Conservation (phyloP, 257 asterid species). For the Nicotiana sylvestris region DNA sequence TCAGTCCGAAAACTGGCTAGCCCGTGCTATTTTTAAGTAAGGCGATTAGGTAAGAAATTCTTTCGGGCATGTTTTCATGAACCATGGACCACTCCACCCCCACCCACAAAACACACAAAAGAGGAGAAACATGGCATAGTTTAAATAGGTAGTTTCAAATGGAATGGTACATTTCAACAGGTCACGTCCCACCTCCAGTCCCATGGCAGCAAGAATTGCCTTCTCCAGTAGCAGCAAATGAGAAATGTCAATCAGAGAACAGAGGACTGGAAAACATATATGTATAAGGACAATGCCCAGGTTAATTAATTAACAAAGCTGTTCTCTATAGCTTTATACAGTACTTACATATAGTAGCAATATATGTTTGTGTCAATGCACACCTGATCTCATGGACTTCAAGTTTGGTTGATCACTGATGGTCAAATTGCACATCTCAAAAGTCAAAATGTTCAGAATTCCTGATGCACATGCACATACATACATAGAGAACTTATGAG, state of each 20-base stretch:
- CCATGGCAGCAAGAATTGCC: too few species aligned
- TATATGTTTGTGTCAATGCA: background rate
- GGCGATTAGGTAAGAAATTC: too few species aligned
- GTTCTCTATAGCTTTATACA: conserved; percentile 1
- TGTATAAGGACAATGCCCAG: background rate
- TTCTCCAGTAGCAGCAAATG: background rate
- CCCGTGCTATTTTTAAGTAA: too few species aligned
- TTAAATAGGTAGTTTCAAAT: too few species aligned
- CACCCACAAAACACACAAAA: too few species aligned
- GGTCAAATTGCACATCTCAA: background rate
- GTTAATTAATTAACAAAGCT: background rate
- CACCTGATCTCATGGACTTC: background rate
- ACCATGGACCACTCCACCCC: too few species aligned
- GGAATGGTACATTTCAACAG: too few species aligned
- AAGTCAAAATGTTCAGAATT: conserved; percentile 1
- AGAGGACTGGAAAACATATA: background rate
- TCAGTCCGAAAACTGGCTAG: too few species aligned
- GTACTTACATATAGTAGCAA: background rate
- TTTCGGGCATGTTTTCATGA: too few species aligned
- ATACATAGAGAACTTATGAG: conserved; percentile 19
- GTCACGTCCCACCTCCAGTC: too few species aligned
- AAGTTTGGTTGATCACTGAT: background rate
- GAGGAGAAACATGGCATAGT: too few species aligned
- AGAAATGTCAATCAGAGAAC: background rate
- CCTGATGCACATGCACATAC: conserved; percentile 1